Percentiles rank a stretch among this genome's conserved stretches.
phyloP scores from a whole-genome alignment of 495 filamentous ascomycete genomes.

The Durotheca rogersii region DNA sequence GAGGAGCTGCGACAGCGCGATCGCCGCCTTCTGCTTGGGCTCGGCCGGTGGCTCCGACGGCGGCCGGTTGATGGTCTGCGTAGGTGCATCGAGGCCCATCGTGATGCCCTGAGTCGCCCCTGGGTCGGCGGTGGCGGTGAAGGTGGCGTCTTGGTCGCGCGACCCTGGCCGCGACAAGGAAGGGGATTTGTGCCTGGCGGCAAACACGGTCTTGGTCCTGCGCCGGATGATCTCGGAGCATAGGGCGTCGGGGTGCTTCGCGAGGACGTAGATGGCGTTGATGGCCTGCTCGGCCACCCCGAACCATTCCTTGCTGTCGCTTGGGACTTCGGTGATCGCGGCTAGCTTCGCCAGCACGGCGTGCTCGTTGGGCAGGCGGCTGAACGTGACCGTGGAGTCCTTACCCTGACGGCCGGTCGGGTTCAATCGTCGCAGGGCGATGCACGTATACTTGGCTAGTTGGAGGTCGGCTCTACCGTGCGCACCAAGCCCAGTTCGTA shows the following conservation, averaged over 20 bases:
- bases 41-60: slow-evolving; percentile 41
- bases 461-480: slow-evolving; percentile 79
- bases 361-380: slow-evolving; percentile 88
- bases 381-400: slow-evolving; percentile 63
- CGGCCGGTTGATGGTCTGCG: slow-evolving; percentile 38
- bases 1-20: slow-evolving; percentile 83
- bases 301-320: slow-evolving; percentile 93
- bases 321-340: slow-evolving; percentile 77
- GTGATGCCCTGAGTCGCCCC: slow-evolving; percentile 37
- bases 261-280: slow-evolving; percentile 90
- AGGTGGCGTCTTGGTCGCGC: slow-evolving; percentile 38
- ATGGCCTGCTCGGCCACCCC: slow-evolving; percentile 98
- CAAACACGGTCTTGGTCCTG: slow-evolving; percentile 83
- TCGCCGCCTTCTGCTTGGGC: slow-evolving; percentile 60
- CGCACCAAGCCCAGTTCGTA: slow-evolving; percentile 82
- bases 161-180: slow-evolving; percentile 44
- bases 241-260: slow-evolving; percentile 89
- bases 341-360: slow-evolving; percentile 77
- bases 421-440: slow-evolving; percentile 86
- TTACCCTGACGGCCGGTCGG: slow-evolving; percentile 78
- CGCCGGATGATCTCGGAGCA: slow-evolving; percentile 89
- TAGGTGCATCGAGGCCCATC: slow-evolving; percentile 34
- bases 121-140: slow-evolving; percentile 31
- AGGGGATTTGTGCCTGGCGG: slow-evolving; percentile 29
- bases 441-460: slow-evolving; percentile 91